Conservation (phyloP, 73 alveolate species). For the Paramecium octaurelia region DNA sequence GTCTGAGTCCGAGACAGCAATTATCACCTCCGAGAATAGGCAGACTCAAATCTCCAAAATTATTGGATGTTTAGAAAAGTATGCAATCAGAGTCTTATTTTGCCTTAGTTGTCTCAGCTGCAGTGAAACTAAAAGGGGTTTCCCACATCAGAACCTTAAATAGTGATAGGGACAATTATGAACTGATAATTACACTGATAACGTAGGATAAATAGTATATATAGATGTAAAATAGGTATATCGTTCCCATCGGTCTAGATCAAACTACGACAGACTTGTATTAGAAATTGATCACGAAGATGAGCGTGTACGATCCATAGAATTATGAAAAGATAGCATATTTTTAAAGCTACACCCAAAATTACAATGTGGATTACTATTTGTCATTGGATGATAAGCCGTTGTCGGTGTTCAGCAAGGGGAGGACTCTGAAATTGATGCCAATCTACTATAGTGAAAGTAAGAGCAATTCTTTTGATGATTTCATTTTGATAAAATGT, state of each 20-base stretch:
- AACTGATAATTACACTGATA: not conserved
- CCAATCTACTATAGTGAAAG: not conserved
- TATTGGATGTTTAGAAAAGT: not conserved
- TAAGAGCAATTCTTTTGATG: constrained; percentile 17
- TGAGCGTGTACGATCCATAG: not conserved
- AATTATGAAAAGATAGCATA: not conserved
- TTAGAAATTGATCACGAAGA: not conserved
- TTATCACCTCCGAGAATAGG: not conserved
- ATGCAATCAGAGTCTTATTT: not conserved
- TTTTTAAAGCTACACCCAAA: not conserved
- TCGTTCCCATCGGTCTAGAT: not conserved
- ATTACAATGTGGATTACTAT: constrained; percentile 10
- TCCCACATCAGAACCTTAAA: not conserved
- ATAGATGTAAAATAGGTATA: not conserved
- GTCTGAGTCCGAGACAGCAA: not conserved
- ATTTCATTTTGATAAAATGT: constrained; percentile 1
- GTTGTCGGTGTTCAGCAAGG: not conserved
- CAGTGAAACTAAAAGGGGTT: not conserved
- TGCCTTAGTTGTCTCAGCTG: not conserved
- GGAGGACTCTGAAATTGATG: not conserved
- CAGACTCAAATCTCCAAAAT: not conserved
- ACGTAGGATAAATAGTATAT: not conserved
- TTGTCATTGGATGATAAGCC: constrained; percentile 7
- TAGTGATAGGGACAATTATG: constrained; percentile 30
- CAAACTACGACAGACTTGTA: constrained; percentile 1